Base-by-base conservation (phyloP, 1,139 yeast genomes). In the Blastobotrys apis region DNA sequence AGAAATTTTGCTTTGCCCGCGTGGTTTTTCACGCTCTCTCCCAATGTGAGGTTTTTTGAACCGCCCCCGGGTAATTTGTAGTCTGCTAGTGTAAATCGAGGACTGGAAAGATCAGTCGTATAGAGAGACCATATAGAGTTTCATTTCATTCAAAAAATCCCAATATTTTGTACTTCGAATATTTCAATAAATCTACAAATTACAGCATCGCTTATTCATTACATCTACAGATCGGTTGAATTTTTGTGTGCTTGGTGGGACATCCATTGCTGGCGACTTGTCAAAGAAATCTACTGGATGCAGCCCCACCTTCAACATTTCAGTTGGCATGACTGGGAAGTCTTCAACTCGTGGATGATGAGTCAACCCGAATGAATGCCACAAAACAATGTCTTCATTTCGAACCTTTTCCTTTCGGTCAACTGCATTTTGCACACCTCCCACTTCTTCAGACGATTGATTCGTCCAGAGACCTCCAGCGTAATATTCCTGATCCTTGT, bases 281-380 rank as follows among this genome's bases (percentile, higher is more conserved):
- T 80, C 80, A 65, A 84, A 86, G 78, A 86, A 86, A 51, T 86
- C 86, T 58, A 75, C 69, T 43, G 95, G 95, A 43, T 75, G 73
- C 51, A 86, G 73, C 51, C 78, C 75, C 55, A 85, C 80, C 62
- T 75, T 81, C 64, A 77, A 69, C 56, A 78, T 78, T 69, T 86
- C 95, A 47, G 81, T 84, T 35, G 95, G 94, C 95, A 86, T 86
- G 50, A 86, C 94, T 44, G 95, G 95, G 84, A 84, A 86, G 66
- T 86, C 95, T 69, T 86, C 95, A 29, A 83, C 83, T 60, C 90
- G 77, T 56, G 94, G 94, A 59, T 85, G 78, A 64, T 86, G 95
- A 21, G 95, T 86, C 69, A 86, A 77, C 25, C 90, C 94, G 63
- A 86, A 67, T 40, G 95, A 84, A 56, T 88, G 87, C 94, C 94